A percentile compares a stretch with the other conserved stretches of the same genome.
phyloP scores from a whole-genome alignment of 106 monocot genomes.

The Dendrobium catenatum region DNA sequence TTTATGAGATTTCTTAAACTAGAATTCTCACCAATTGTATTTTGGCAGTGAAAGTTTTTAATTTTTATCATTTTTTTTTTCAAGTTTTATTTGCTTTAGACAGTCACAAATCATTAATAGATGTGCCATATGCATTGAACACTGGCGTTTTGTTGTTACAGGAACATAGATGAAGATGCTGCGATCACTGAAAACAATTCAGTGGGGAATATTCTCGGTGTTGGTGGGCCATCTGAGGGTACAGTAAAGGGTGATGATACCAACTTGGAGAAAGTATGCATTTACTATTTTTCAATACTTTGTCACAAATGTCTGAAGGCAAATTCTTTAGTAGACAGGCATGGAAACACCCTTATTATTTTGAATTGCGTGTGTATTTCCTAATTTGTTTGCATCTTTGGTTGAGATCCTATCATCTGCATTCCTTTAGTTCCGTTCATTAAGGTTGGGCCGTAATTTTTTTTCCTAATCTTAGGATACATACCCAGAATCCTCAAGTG shows the following conservation, averaged over 20 bases:
- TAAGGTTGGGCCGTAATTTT: neutral
- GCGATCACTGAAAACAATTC: constrained; percentile 24
- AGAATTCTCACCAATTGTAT: neutral
- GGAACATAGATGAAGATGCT: constrained; percentile 68
- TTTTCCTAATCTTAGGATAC: neutral
- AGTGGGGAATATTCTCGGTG: constrained; percentile 23
- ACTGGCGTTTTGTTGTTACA: constrained; percentile 17
- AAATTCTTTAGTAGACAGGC: neutral
- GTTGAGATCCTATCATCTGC: neutral
- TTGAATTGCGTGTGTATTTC: neutral
- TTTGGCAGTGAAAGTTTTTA: neutral
- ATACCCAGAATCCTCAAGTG: neutral
- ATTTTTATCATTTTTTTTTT: neutral
- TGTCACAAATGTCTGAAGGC: neutral
- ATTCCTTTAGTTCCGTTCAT: neutral
- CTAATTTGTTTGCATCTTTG: neutral
- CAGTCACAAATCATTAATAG: neutral
- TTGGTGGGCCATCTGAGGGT: constrained; percentile 19
- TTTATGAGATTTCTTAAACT: neutral
- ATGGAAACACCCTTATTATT: neutral
- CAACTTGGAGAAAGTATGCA: constrained; percentile 11
- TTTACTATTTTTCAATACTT: neutral
- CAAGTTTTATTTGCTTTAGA: neutral
- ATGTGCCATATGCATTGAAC: neutral
- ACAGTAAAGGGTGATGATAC: constrained; percentile 12